Percentiles rank a stretch among this genome's conserved stretches.
phyloP scores from a whole-genome alignment of 352 stramenopile species.

The Saprolegnia diclina region DNA sequence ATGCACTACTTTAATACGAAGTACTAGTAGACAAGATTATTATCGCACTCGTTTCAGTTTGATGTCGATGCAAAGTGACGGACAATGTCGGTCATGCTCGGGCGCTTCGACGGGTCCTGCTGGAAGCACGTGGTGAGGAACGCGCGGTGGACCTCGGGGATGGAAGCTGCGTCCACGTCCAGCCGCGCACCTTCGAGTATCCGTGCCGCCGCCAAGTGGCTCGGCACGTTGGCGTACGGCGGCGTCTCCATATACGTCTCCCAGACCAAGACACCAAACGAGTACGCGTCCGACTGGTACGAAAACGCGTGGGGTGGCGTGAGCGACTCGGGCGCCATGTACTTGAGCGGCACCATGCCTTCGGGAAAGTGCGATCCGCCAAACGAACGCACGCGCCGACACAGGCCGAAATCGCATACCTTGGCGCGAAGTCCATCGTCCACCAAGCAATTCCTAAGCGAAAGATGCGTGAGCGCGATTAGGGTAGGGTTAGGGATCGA shows the following conservation, averaged over 20 bases:
- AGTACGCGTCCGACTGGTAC: conserved; percentile 71
- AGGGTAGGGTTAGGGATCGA: neutral
- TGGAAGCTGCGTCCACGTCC: conserved; percentile 34
- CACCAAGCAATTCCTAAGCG: conserved; percentile 54
- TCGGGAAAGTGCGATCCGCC: conserved; percentile 56
- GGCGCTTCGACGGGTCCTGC: conserved; percentile 54
- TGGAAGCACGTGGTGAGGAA: conserved; percentile 73
- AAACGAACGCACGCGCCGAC: conserved; percentile 51
- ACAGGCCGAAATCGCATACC: conserved; percentile 77
- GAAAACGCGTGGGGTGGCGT: conserved; percentile 69
- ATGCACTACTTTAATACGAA: too few relatives aligned
- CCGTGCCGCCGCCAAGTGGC: conserved; percentile 55
- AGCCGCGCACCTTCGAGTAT: conserved; percentile 60
- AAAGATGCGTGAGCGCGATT: neutral
- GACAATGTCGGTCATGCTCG: conserved; percentile 65
- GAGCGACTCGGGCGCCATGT: conserved; percentile 78
- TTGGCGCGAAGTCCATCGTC: conserved; percentile 54
- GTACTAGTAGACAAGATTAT: too few relatives aligned
- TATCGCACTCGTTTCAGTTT: too few relatives aligned
- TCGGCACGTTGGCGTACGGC: conserved; percentile 51
- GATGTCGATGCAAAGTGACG: neutral
- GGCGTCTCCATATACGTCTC: conserved; percentile 55
- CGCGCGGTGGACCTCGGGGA: conserved; percentile 43
- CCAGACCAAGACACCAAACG: conserved; percentile 83
- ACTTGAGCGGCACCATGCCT: conserved; percentile 67